phyloP scores from a whole-genome alignment of 306 rosid species.

The Vigna radiata region DNA sequence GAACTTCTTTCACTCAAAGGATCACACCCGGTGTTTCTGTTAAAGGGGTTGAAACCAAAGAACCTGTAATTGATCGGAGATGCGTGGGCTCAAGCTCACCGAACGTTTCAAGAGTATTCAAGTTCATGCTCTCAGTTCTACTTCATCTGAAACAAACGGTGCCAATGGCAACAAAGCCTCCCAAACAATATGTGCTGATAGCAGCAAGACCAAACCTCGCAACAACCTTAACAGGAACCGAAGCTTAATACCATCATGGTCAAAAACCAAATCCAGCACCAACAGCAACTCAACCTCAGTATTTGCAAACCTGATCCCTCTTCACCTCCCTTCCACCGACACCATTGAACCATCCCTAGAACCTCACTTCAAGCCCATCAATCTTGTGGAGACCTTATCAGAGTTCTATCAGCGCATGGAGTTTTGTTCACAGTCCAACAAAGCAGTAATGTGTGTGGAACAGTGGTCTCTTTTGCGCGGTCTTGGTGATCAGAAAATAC shows the following conservation, averaged over 20 bases:
- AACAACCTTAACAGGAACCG: slow-evolving; percentile 51
- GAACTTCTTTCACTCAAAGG: slow-evolving; percentile 37
- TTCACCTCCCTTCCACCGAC: slow-evolving; percentile 65
- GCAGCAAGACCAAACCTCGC: slow-evolving; percentile 51
- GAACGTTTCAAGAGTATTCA: slow-evolving; percentile 77
- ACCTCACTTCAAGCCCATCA: slow-evolving; percentile 64
- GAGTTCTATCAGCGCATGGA: slow-evolving; percentile 64
- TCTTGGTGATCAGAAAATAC: slow-evolving; percentile 70
- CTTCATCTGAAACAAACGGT: slow-evolving; percentile 52
- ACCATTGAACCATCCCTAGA: slow-evolving; percentile 73
- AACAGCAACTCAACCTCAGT: slow-evolving; percentile 52
- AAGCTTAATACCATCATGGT: slow-evolving; percentile 53
- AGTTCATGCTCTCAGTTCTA: slow-evolving; percentile 72
- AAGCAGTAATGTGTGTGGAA: slow-evolving; percentile 58
- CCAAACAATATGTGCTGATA: slow-evolving; percentile 38
- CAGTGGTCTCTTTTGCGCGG: slow-evolving; percentile 64
- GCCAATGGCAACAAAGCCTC: slow-evolving; percentile 38
- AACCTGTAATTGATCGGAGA: slow-evolving; percentile 38
- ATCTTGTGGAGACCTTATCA: slow-evolving; percentile 61
- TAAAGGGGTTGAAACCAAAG: slow-evolving; percentile 38
- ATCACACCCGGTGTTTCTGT: slow-evolving; percentile 38
- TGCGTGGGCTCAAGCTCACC: slow-evolving; percentile 69
- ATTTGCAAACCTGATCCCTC: slow-evolving; percentile 51
- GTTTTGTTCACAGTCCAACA: slow-evolving; percentile 53
- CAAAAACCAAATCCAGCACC: slow-evolving; percentile 61